A percentile compares a stretch with the other conserved stretches of the same genome.
These are phyloP conservation scores for Pythium aquatile DNA, from an alignment of 352 stramenopile genomes.

Conservation along the genomic window DNA sequence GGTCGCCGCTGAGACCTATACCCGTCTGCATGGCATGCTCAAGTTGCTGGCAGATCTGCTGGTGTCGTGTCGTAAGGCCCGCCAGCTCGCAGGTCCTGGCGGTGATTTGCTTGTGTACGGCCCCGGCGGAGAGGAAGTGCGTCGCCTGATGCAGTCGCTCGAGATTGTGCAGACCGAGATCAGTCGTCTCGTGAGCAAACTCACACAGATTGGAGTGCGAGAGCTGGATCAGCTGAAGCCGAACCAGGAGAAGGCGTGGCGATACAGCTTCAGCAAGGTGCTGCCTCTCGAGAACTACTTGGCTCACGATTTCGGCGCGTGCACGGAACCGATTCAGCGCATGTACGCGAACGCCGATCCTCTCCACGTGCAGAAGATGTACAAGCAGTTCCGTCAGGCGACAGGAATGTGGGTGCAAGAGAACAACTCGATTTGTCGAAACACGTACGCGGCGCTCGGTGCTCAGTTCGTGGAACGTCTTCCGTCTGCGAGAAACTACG, in stretches of 20 bases:
- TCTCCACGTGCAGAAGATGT: conserved; percentile 81
- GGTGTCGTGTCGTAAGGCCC: conserved; percentile 81
- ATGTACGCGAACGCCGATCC: conserved; percentile 85
- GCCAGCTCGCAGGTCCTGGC: conserved; percentile 72
- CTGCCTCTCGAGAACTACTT: conserved; percentile 80
- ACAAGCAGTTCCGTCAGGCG: conserved; percentile 82
- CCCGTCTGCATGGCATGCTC: conserved; percentile 69
- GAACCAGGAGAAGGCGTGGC: conserved; percentile 84
- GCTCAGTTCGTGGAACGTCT: conserved; percentile 59
- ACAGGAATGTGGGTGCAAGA: conserved; percentile 85
- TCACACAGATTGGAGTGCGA: conserved; percentile 78
- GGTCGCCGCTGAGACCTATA: conserved; percentile 71
- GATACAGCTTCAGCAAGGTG: conserved; percentile 85
- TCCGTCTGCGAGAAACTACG: conserved; percentile 10
- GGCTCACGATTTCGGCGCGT: conserved; percentile 80
- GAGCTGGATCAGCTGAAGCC: conserved; percentile 84
- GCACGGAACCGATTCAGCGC: conserved; percentile 81
- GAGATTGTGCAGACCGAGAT: conserved; percentile 81
- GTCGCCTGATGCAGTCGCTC: conserved; percentile 77
- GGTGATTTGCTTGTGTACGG: conserved; percentile 85
- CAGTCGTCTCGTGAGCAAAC: conserved; percentile 66
- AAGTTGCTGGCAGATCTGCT: conserved; percentile 82
- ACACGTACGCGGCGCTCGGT: conserved; percentile 69
- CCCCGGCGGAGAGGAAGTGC: conserved; percentile 78
- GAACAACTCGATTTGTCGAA: conserved; percentile 79